Percentiles rank a stretch among this genome's conserved stretches.
Conservation (phyloP, 441 rosid genomes). For the Capsella rubella region DNA sequence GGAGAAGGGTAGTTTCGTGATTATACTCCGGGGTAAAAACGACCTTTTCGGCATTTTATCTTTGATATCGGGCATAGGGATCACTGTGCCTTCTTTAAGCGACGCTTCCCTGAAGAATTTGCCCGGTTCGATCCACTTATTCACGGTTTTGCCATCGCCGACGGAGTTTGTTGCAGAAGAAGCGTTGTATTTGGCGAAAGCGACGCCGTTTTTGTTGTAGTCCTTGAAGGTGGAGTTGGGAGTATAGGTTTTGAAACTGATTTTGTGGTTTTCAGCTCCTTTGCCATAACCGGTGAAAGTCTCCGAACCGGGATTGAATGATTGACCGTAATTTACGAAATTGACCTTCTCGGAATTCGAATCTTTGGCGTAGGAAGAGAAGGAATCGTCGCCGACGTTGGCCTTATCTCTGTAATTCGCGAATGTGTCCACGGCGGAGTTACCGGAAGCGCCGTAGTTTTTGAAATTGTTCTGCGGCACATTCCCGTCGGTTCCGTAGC, state of each 20-base stretch:
- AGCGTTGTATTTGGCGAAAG: constrained; percentile 60
- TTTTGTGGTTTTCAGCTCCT: constrained; percentile 46
- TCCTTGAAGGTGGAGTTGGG: constrained; percentile 77
- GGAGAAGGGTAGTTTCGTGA: constrained; percentile 80
- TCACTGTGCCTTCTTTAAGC: constrained; percentile 70
- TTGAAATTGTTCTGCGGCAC: constrained; percentile 73
- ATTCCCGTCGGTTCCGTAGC: constrained; percentile 75
- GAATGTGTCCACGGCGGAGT: constrained; percentile 59
- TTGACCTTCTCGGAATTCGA: constrained; percentile 57
- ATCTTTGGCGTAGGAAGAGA: constrained; percentile 74
- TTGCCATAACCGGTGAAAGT: constrained; percentile 77
- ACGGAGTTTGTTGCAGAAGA: neutral
- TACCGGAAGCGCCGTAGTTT: constrained; percentile 73
- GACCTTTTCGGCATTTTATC: constrained; percentile 99
- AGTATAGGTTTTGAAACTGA: constrained; percentile 73
- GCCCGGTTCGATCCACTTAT: constrained; percentile 93
- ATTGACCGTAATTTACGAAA: constrained; percentile 83
- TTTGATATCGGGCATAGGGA: constrained; percentile 92
- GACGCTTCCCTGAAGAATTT: constrained; percentile 85
- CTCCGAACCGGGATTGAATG: constrained; percentile 88
- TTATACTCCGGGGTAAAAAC: constrained; percentile 81
- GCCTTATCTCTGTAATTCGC: constrained; percentile 72
- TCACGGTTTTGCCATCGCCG: constrained; percentile 61
- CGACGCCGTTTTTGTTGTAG: constrained; percentile 59
- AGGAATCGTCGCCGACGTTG: constrained; percentile 91